These are phyloP conservation scores for Hymenoscyphus albidus DNA, from an alignment of 2,329 filamentous ascomycete species.

Conservation along the genomic window DNA sequence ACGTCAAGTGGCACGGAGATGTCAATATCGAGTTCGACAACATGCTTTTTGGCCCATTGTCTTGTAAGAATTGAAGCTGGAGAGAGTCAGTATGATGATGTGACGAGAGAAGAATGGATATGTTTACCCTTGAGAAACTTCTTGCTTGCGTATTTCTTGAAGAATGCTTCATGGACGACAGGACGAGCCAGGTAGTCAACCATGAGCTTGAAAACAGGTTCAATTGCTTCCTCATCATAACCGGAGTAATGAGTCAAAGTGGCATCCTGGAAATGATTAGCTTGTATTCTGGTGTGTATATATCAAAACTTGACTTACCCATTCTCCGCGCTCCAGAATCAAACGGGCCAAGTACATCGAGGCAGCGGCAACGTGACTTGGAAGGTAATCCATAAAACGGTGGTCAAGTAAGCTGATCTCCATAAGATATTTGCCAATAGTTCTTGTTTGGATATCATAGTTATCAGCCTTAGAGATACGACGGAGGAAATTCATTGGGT, in stretches of 20 bases:
- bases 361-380: slow-evolving; percentile 85
- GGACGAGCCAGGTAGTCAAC: slow-evolving; percentile 92
- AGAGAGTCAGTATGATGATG: slow-evolving; percentile 26
- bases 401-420: slow-evolving; percentile 96
- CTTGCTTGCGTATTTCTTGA: slow-evolving; percentile 99
- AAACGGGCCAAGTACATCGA: slow-evolving; percentile 93
- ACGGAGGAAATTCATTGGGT: slow-evolving; percentile 99
- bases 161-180: slow-evolving; percentile 93
- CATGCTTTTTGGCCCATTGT: slow-evolving; percentile 87
- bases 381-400: slow-evolving; percentile 83
- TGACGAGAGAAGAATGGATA: neutral
- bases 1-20: slow-evolving; percentile 32
- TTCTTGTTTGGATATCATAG: slow-evolving; percentile 97
- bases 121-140: slow-evolving; percentile 93
- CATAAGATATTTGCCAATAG: slow-evolving; percentile 94
- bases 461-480: slow-evolving; percentile 99
- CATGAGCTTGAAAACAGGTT: slow-evolving; percentile 90
- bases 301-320: slow-evolving; percentile 57
- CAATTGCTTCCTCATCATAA: slow-evolving; percentile 88
- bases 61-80: slow-evolving; percentile 86
- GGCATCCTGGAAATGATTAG: slow-evolving; percentile 56
- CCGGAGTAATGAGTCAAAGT: slow-evolving; percentile 88
- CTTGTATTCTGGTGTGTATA: slow-evolving; percentile 18
- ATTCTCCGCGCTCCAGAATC: slow-evolving; percentile 85
- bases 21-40: slow-evolving; percentile 50